Evolutionary conservation across 2,329 filamentous ascomycete species (phyloP), one percentile per base, ranked within the genome.

Genomic region (Ambrosiella beaveri): DNA sequence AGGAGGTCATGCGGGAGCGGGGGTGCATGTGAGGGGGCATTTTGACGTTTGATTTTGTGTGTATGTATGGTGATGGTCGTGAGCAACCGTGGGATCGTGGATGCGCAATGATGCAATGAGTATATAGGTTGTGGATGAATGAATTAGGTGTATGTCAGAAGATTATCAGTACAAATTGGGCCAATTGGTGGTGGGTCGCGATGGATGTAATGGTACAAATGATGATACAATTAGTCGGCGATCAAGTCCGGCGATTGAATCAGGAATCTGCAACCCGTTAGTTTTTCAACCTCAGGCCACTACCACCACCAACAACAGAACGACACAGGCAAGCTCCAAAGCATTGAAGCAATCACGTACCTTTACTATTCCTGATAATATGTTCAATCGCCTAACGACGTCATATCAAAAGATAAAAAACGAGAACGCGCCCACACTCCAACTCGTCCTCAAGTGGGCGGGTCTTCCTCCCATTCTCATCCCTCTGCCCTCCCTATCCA

Each of bases 1-100:
- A 93, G 59, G 86, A 90, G 65, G 93, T 98, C 74, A 88, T 87
- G 65, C 88, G 84, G 64, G 91, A 97, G 70, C 90, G 84, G 39
- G 93, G 93, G 70, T 98, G 93, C 47, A 98, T 82, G 71, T 91
- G 85, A 62, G 88, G 86, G 66, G 88, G 83, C 86, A 93, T 93
- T 68, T 67, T 72, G 57, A 63, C 40, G 57, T 35, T 45, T 59
- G 50, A 58, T 40, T 41, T 40, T 19, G 15, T 19, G 17, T 45
- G 19, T 36, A 6, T 11, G 27, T 11, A 37, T n/a, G 5, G 9
- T 51, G 7, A 19, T 27, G 47, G 9, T 15, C 2, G 47, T 51
- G 35, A 27, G 27, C 1, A 27, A 27, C 3, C 27, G 27, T 27
- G 27, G 27, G 3, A 27, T 2, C 27, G 27, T 27, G 27, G 27